Percentiles rank a stretch among this genome's conserved stretches.
Conservation (phyloP, 345 rosid species). For the Hypericum perforatum region DNA sequence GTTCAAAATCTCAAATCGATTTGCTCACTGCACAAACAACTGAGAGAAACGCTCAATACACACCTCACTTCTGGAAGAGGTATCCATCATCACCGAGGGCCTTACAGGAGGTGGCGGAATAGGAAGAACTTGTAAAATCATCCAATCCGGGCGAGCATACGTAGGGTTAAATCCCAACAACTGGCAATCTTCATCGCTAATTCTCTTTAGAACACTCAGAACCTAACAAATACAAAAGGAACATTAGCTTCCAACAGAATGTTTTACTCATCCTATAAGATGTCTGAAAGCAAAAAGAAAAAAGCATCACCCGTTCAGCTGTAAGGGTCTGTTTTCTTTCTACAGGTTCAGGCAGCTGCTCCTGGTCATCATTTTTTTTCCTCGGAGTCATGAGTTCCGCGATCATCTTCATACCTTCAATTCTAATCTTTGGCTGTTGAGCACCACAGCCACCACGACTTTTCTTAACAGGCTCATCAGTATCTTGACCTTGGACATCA, state of each 20-base stretch:
- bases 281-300: neutral
- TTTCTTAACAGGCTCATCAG: slow-evolving; percentile 72
- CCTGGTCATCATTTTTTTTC: slow-evolving; percentile 76
- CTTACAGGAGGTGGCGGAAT: slow-evolving; percentile 99
- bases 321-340: slow-evolving; percentile 92
- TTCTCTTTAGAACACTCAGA: slow-evolving; percentile 83
- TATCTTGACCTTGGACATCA: slow-evolving; percentile 50
- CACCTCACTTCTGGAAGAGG: slow-evolving; percentile 88
- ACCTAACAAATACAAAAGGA: slow-evolving; percentile 31
- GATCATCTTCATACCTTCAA: slow-evolving; percentile 96
- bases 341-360: slow-evolving; percentile 93
- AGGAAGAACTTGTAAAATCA: slow-evolving; percentile 95
- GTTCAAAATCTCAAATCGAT: neutral
- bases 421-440: slow-evolving; percentile 75
- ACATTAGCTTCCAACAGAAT: slow-evolving; percentile 8
- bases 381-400: slow-evolving; percentile 68
- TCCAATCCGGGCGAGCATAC: slow-evolving; percentile 99
- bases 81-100: slow-evolving; percentile 97
- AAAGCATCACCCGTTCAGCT: slow-evolving; percentile 64
- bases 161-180: slow-evolving; percentile 83
- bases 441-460: slow-evolving; percentile 93
- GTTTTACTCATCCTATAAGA: slow-evolving; percentile 1
- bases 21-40: neutral
- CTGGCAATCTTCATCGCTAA: slow-evolving; percentile 86
- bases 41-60: slow-evolving; percentile 7